Conservation (phyloP, 768 basidiomycete genomes). For the Mycena crocata region DNA sequence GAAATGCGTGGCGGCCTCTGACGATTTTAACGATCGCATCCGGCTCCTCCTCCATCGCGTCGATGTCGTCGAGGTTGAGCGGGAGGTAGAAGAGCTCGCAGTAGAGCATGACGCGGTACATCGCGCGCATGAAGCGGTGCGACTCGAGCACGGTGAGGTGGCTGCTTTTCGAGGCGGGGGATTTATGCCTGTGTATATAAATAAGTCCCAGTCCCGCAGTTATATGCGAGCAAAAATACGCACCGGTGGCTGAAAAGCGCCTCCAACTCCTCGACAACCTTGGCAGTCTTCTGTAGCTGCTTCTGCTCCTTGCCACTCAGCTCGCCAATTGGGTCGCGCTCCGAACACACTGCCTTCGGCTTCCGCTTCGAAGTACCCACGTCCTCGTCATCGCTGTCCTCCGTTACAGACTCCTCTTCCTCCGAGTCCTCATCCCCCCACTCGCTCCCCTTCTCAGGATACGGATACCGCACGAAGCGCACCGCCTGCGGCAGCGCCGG, state of each 20-base stretch:
- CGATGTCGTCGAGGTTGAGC: conserved; percentile 31
- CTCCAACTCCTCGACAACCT: conserved; percentile 8
- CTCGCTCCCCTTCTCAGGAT: conserved; percentile 28
- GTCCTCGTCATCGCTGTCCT: not conserved
- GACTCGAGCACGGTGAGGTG: conserved; percentile 19
- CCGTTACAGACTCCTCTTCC: not conserved
- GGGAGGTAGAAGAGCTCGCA: conserved; percentile 34
- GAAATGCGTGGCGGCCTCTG: conserved; percentile 6
- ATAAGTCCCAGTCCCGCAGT: no score
- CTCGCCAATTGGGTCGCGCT: conserved; percentile 13
- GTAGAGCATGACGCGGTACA: conserved; percentile 34
- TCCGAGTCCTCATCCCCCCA: conserved; percentile 18
- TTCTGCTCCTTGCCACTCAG: conserved; percentile 15
- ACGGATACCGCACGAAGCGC: conserved; percentile 30
- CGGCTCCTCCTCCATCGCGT: conserved; percentile 26
- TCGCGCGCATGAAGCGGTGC: conserved; percentile 29
- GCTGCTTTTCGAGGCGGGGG: conserved; percentile 4
- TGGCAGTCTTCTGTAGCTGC: conserved; percentile 21
- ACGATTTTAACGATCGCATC: conserved; percentile 13
- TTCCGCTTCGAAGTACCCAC: not conserved
- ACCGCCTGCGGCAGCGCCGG: conserved; percentile 27
- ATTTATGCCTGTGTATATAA: conserved; percentile 14
- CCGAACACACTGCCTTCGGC: conserved; percentile 1
- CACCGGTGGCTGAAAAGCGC: conserved; percentile 16
- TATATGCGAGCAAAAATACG: not conserved